Conservation (phyloP, 2,329 filamentous ascomycete species). For the Pseudopyrenochaeta lycopersici region DNA sequence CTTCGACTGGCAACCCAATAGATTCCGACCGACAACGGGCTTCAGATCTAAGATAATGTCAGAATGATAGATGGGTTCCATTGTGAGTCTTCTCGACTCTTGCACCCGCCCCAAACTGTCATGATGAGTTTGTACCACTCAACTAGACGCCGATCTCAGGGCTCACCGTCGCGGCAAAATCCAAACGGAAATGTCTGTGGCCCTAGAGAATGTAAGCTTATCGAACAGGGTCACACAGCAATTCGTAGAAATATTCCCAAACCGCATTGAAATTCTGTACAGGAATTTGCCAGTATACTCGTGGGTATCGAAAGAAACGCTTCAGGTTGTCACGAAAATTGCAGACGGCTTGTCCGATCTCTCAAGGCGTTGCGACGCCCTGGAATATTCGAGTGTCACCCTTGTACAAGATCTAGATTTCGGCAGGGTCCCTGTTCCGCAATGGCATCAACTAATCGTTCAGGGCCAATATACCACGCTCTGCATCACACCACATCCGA, state of each 20-base stretch:
- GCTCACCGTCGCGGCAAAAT: neutral
- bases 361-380: too few relatives aligned
- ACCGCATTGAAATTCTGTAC: too few relatives aligned
- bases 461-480: slow-evolving; percentile 3
- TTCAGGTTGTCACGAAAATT: too few relatives aligned
- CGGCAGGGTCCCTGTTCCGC: slow-evolving; percentile 1
- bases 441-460: neutral
- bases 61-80: slow-evolving; percentile 5
- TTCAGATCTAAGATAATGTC: slow-evolving; percentile 5
- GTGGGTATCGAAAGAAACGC: too few relatives aligned
- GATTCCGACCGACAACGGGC: neutral
- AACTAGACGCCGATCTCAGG: neutral
- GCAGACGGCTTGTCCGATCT: too few relatives aligned
- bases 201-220: too few relatives aligned
- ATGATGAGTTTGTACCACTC: neutral
- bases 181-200: neutral
- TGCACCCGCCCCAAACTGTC: neutral
- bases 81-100: neutral
- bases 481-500: slow-evolving; percentile 1
- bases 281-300: too few relatives aligned
- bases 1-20: neutral
- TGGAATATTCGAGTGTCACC: neutral
- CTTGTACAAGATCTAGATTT: neutral
- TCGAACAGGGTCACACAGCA: too few relatives aligned
- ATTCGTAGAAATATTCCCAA: too few relatives aligned